phyloP scores from a whole-genome alignment of 164 flowering plant genomes.

The Liriodendron chinense region DNA sequence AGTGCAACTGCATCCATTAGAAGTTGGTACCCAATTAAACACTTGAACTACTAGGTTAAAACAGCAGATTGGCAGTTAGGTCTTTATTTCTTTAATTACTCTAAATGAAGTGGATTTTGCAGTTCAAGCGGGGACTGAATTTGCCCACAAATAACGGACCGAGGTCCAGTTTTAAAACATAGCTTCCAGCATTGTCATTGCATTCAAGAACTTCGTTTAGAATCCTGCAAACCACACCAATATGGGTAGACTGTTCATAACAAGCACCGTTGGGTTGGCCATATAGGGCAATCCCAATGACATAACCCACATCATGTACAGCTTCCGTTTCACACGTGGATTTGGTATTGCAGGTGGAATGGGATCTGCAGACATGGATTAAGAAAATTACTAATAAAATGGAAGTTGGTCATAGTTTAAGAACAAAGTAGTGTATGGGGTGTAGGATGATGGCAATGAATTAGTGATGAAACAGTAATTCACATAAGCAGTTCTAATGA shows the following conservation, averaged over 20 bases:
- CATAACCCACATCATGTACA: background rate
- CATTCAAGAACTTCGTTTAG: background rate
- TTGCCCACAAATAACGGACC: no score
- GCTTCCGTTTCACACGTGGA: background rate
- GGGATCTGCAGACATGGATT: background rate
- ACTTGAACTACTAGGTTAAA: no score
- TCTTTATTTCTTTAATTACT: no score
- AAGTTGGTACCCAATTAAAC: no score
- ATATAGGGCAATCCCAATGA: background rate
- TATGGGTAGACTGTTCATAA: background rate
- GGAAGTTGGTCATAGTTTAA: background rate
- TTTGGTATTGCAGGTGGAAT: background rate
- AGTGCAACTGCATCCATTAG: no score
- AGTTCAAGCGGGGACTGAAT: no score
- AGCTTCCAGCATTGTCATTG: no score
- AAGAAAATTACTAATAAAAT: background rate
- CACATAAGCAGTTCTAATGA: background rate
- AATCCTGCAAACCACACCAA: background rate
- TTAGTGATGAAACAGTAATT: background rate
- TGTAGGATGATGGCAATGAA: background rate
- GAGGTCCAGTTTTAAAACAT: no score
- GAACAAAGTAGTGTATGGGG: background rate
- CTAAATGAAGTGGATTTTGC: no score
- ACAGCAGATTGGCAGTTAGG: no score
- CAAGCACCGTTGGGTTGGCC: background rate